Evolutionary conservation across 2,329 filamentous ascomycete genomes (phyloP).

Genomic region (Thyridium curvatum): DNA sequence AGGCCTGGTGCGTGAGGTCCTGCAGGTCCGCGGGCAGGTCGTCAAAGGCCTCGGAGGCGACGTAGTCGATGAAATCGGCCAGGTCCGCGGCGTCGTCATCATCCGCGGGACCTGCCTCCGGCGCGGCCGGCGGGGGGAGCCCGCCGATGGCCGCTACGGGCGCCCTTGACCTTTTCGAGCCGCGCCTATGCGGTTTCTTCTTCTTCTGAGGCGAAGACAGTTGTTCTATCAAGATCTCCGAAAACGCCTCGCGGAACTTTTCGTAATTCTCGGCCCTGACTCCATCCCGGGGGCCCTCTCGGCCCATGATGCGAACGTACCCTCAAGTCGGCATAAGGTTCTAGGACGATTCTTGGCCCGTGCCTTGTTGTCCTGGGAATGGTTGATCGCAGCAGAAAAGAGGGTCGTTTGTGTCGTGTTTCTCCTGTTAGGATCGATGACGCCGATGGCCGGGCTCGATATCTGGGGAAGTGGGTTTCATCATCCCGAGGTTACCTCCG

Average conservation of each 20-base stretch:
- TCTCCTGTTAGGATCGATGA: no score
- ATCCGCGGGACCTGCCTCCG: slow-evolving; percentile 1
- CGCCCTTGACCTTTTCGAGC: neutral
- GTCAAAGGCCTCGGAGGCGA: slow-evolving; percentile 63
- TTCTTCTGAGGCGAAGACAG: slow-evolving; percentile 36
- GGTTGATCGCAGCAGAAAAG: no score
- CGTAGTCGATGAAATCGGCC: slow-evolving; percentile 76
- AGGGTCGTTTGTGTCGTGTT: no score
- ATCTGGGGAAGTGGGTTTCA: no score
- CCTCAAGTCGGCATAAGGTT: no score
- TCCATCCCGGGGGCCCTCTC: no score
- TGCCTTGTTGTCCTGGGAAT: no score
- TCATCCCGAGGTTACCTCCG: no score
- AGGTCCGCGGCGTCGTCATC: slow-evolving; percentile 55
- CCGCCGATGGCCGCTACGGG: neutral
- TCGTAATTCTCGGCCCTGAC: slow-evolving; percentile 46
- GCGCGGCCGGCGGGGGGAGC: neutral
- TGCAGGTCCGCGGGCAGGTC: slow-evolving; percentile 56
- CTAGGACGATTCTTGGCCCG: no score
- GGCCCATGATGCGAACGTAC: no score
- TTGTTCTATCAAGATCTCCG: slow-evolving; percentile 59
- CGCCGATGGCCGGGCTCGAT: no score
- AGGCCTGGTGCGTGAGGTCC: slow-evolving; percentile 52
- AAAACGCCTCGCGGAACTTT: slow-evolving; percentile 69
- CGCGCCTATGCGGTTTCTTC: neutral